Evolutionary conservation across 169 alveolate species (phyloP), one percentile per base, ranked within the genome.

Genomic region (Plasmodium gonderi): DNA sequence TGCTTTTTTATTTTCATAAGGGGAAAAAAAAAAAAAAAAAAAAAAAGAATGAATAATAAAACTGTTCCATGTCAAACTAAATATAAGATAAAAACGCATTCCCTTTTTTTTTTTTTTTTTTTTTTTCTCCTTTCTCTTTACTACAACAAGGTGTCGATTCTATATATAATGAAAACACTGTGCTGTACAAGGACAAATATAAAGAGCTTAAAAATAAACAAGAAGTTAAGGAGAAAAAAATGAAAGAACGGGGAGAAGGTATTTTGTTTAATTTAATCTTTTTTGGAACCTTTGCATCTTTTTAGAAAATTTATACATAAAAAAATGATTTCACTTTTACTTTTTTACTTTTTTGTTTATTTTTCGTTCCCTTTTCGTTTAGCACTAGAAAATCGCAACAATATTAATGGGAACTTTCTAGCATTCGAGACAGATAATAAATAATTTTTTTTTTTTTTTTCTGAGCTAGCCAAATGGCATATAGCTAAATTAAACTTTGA

Each of bases 181-280:
- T 47, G 26, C 38, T 82, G 68, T 82, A 82, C 54, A 82, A 82
- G 44, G 92, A 82, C 31, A 42, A 82, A 26, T 49, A 82, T 69
- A 44, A 82, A n/a, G 82, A 82, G 65, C 51, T 69, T 12, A 82
- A 68, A 29, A 68, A 40, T 69, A 82, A 75, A 42, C 72, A 69
- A 26, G 92, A 82, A 20, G 23, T 68, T 20, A 47, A 26, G 40
- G 92, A 17, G 44, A 82, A 69, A 11, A 82, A 33, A 29, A 17
- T 68, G 64, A 82, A 82, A 82, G 92, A 69, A 69, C 75, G 81
- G 14, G 76, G 65, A 29, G 82, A 47, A 82, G 92, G 92, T 82
- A 69, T 12, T n/a, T n/a, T n/a, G n/a, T n/a, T n/a, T 38, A 20
- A 68, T 44, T 17, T 29, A 51, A 23, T 31, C 14, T 54, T 20